Evolutionary conservation across 352 stramenopile species (phyloP).

Genomic region (Thalassiosira exigua): DNA sequence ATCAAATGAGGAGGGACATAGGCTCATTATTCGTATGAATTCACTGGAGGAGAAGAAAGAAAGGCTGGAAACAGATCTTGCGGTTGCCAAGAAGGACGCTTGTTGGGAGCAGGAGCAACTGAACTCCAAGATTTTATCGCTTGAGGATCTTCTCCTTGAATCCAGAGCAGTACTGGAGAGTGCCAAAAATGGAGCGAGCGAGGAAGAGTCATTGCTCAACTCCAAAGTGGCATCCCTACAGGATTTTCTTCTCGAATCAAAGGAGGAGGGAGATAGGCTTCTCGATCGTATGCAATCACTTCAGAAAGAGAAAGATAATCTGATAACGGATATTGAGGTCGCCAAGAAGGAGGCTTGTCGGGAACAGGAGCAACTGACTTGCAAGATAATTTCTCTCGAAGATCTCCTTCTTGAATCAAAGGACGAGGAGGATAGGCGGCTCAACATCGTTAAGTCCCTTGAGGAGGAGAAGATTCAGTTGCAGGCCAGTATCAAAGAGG

Average conservation of each 20-base stretch:
- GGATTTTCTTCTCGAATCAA: not conserved
- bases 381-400: not conserved
- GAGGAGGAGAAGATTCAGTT: too few relatives aligned
- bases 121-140: too few relatives aligned
- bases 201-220: not conserved
- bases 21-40: too few relatives aligned
- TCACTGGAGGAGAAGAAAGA: too few relatives aligned
- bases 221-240: not conserved
- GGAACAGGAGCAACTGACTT: not conserved
- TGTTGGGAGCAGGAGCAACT: not conserved
- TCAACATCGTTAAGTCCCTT: not conserved
- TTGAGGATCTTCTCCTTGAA: constrained; percentile 3
- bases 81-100: not conserved
- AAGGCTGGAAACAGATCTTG: not conserved
- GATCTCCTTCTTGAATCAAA: not conserved
- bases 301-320: too few relatives aligned
- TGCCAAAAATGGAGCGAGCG: not conserved
- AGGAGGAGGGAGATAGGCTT: constrained; percentile 5
- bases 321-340: not conserved
- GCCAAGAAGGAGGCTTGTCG: not conserved
- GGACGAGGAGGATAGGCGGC: constrained; percentile 3
- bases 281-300: not conserved
- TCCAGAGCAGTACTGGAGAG: not conserved
- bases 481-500: too few relatives aligned
- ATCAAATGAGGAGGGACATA: too few relatives aligned